A percentile compares a stretch with the other conserved stretches of the same genome.
These are phyloP conservation scores for Tricholoma furcatifolium DNA, from an alignment of 768 basidiomycete species.

Conservation along the genomic window DNA sequence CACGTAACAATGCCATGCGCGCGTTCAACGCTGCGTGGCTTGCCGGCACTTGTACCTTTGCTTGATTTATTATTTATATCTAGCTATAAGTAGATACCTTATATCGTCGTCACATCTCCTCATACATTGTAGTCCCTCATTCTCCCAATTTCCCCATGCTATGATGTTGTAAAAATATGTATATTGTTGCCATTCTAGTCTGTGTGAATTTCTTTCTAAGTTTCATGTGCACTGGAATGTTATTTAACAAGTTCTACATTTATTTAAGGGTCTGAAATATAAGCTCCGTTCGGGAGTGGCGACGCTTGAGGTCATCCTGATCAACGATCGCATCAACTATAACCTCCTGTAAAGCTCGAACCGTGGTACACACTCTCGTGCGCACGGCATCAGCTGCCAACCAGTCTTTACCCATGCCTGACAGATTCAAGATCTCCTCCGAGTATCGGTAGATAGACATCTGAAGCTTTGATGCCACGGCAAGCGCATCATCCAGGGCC, in stretches of 20 bases:
- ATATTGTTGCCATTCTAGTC: not conserved
- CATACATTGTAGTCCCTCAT: not conserved
- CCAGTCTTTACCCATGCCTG: not conserved
- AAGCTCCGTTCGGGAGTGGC: not conserved
- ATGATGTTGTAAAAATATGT: too few relatives aligned
- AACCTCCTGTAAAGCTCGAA: not conserved
- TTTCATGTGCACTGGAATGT: not conserved
- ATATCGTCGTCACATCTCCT: not conserved
- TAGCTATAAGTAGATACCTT: not conserved
- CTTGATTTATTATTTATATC: not conserved
- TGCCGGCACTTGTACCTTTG: not conserved
- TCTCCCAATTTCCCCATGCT: not conserved
- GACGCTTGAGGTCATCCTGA: not conserved
- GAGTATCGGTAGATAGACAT: not conserved
- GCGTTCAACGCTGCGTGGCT: not conserved
- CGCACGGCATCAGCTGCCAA: not conserved
- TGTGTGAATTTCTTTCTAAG: not conserved
- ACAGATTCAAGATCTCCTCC: not conserved
- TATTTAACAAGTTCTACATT: not conserved
- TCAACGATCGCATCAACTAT: not conserved
- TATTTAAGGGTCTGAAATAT: not conserved
- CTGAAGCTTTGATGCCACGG: not conserved
- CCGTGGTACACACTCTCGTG: not conserved
- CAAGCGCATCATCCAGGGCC: not conserved
- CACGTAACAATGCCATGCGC: not conserved